A percentile compares a stretch with the other conserved stretches of the same genome.
Conservation (phyloP, 1,284 basidiomycete species). For the Crepidotus sp. region DNA sequence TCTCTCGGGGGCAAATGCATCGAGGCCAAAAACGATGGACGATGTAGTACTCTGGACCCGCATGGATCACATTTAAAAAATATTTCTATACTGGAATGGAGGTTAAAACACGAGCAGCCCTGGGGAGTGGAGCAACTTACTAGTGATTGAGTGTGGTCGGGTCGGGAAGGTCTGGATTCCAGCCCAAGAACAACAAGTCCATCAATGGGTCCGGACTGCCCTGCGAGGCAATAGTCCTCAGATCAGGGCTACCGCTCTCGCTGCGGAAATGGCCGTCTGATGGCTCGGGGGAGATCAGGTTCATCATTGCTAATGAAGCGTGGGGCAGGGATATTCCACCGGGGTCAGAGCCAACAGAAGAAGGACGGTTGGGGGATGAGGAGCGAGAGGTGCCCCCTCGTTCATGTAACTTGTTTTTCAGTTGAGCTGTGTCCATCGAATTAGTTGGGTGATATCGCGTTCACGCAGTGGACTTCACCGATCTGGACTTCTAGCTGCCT, state of each 20-base stretch:
- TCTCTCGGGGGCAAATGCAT: conserved; percentile 69
- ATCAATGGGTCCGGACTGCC: conserved; percentile 42
- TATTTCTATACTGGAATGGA: conserved; percentile 51
- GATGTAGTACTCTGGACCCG: conserved; percentile 68
- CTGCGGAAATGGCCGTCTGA: conserved; percentile 37
- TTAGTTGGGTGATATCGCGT: background rate
- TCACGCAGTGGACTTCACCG: conserved; percentile 33
- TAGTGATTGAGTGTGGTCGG: conserved; percentile 63
- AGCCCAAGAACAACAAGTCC: conserved; percentile 62
- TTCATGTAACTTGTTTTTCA: conserved; percentile 56
- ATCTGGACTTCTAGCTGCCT: conserved; percentile 70
- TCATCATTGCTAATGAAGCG: conserved; percentile 37
- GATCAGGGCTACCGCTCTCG: conserved; percentile 44
- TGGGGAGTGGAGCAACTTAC: conserved; percentile 34
- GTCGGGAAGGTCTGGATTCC: conserved; percentile 75
- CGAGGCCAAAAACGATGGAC: conserved; percentile 67
- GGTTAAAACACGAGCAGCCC: conserved; percentile 2
- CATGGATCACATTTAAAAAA: conserved; percentile 81
- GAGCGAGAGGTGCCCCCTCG: conserved; percentile 34
- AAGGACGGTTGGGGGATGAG: conserved; percentile 32
- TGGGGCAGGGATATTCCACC: conserved; percentile 39
- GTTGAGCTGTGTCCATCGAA: conserved; percentile 36
- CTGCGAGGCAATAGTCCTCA: conserved; percentile 29
- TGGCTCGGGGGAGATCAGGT: conserved; percentile 33
- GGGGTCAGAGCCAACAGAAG: conserved; percentile 21